Evolutionary conservation across 2,329 filamentous ascomycete genomes (phyloP).

Genomic region (Colletotrichum sansevieriae): DNA sequence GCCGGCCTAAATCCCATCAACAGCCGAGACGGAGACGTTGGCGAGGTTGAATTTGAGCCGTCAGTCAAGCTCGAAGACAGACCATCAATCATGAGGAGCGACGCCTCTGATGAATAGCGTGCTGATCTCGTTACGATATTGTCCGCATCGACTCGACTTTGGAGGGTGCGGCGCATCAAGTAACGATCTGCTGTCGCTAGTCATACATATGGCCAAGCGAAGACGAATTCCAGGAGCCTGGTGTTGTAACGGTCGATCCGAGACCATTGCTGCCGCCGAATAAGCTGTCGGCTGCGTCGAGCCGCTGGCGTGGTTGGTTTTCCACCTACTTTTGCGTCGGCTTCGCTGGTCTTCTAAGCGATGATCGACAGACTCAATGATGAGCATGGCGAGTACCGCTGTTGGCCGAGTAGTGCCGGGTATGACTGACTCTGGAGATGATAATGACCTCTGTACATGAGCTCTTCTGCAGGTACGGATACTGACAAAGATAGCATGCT

Average conservation of each 20-base stretch:
- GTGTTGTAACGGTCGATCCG: constrained; percentile 15
- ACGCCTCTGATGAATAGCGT: constrained; percentile 2
- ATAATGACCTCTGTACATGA: constrained; percentile 8
- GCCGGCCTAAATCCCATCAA: constrained; percentile 3
- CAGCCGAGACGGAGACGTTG: constrained; percentile 1
- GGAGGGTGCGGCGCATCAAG: constrained; percentile 9
- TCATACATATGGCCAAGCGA: constrained; percentile 23
- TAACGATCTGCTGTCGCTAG: constrained; percentile 26
- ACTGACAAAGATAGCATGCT: constrained; percentile 7
- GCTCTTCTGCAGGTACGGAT: constrained; percentile 1
- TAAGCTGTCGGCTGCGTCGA: constrained; percentile 17
- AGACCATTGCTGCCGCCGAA: constrained; percentile 4
- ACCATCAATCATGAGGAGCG: not conserved
- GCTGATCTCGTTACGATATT: constrained; percentile 22
- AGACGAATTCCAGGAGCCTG: constrained; percentile 3
- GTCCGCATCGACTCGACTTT: constrained; percentile 19
- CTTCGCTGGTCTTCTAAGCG: constrained; percentile 26
- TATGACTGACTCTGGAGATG: constrained; percentile 14
- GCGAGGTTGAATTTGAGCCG: not conserved
- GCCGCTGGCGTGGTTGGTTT: constrained; percentile 14
- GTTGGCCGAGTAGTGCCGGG: constrained; percentile 5
- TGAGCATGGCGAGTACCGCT: constrained; percentile 5
- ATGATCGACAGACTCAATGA: constrained; percentile 29
- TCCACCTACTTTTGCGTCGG: constrained; percentile 2
- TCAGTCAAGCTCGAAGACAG: constrained; percentile 8